Evolutionary conservation across 208 protist species (phyloP).

Genomic region (Leishmania guyanensis): DNA sequence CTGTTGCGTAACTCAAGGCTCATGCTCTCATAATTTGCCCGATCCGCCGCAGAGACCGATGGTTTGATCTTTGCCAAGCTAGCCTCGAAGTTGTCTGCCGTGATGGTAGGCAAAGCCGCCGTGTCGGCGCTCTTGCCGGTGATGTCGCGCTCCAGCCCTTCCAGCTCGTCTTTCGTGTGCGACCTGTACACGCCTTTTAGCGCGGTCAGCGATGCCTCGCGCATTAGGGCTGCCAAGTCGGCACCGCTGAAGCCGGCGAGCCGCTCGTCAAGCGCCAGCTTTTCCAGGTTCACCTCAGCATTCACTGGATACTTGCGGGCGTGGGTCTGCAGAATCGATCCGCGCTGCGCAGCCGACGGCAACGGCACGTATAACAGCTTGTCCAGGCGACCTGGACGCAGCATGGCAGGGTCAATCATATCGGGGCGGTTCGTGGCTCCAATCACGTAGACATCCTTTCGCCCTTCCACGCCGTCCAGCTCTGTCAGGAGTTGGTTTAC

Average conservation of each 20-base stretch:
- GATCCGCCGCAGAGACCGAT: slow-evolving; percentile 76
- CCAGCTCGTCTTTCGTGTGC: slow-evolving; percentile 59
- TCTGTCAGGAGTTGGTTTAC: slow-evolving; percentile 99
- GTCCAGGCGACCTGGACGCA: slow-evolving; percentile 97
- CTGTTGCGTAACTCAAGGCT: slow-evolving; percentile 39
- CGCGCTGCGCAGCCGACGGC: slow-evolving; percentile 83
- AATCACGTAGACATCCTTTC: slow-evolving; percentile 97
- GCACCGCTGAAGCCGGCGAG: slow-evolving; percentile 95
- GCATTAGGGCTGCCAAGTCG: slow-evolving; percentile 93
- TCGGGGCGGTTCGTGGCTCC: slow-evolving; percentile 98
- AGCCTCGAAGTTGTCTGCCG: slow-evolving; percentile 59
- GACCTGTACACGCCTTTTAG: slow-evolving; percentile 80
- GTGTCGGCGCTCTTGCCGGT: slow-evolving; percentile 39
- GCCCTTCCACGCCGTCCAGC: slow-evolving; percentile 98
- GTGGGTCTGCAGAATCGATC: slow-evolving; percentile 91
- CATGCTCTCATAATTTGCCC: slow-evolving; percentile 74
- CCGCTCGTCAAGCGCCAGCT: slow-evolving; percentile 70
- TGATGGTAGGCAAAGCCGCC: slow-evolving; percentile 67
- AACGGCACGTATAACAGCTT: slow-evolving; percentile 97
- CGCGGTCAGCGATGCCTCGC: slow-evolving; percentile 91
- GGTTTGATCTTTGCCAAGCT: slow-evolving; percentile 75
- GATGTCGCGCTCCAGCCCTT: slow-evolving; percentile 77
- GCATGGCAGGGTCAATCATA: slow-evolving; percentile 98
- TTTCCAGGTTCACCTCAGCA: slow-evolving; percentile 69
- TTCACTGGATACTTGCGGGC: slow-evolving; percentile 90